Evolutionary conservation across 768 basidiomycete genomes (phyloP).

Genomic region (Trametes coccinea): DNA sequence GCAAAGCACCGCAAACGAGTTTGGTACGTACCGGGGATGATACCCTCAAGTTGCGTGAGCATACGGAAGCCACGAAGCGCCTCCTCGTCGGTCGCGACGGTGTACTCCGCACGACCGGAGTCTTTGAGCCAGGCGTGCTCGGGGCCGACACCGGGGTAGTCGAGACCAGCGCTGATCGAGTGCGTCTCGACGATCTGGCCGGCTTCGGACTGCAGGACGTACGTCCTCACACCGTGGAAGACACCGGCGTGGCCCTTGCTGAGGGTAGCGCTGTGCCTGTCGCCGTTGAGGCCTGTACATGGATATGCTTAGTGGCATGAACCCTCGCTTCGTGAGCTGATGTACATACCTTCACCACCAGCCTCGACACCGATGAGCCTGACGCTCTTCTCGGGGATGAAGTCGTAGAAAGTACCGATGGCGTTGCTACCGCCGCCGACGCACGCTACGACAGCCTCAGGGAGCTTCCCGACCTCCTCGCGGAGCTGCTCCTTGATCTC

Average conservation of each 20-base stretch:
- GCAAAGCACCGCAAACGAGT: background rate
- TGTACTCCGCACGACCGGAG: slow-evolving; percentile 89
- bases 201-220: slow-evolving; percentile 82
- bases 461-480: slow-evolving; percentile 76
- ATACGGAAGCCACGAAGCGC: slow-evolving; percentile 90
- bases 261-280: slow-evolving; percentile 90
- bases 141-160: slow-evolving; percentile 97
- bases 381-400: slow-evolving; percentile 85
- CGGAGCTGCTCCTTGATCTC: slow-evolving; percentile 91
- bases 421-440: slow-evolving; percentile 98
- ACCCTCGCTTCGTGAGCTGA: slow-evolving; percentile 13
- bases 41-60: slow-evolving; percentile 91
- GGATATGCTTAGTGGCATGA: background rate
- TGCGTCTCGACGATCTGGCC: slow-evolving; percentile 98
- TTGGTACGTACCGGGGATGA: slow-evolving; percentile 77
- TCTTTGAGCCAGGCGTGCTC: slow-evolving; percentile 99
- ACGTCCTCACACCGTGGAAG: slow-evolving; percentile 93
- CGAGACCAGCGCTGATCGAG: slow-evolving; percentile 93
- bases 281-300: slow-evolving; percentile 70
- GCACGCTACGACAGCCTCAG: slow-evolving; percentile 93
- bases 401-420: slow-evolving; percentile 97
- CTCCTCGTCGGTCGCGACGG: slow-evolving; percentile 91
- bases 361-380: slow-evolving; percentile 94
- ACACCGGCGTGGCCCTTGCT: slow-evolving; percentile 91
- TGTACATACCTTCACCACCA: slow-evolving; percentile 80